Evolutionary conservation across 148 eudicot species (phyloP), one percentile per base, ranked within the genome.

Genomic region (Rhododendron molle): DNA sequence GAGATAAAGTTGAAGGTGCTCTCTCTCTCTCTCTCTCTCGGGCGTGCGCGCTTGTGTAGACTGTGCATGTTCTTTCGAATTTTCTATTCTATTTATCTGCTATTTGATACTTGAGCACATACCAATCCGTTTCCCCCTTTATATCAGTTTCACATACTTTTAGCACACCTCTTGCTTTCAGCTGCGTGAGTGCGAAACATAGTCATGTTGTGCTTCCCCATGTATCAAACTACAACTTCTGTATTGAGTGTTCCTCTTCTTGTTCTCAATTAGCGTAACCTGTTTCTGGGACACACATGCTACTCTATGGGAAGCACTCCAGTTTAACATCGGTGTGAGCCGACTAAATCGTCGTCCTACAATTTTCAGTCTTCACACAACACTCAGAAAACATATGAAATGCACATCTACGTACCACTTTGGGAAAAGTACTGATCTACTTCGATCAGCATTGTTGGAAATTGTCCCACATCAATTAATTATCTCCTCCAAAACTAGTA

Each of bases 1-100:
- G 93, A 91, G 85, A 90, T 91, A 81, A 91, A 91, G 84, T 58
- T 91, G 71, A 91, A 91, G 93, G 93, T 91, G 49, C 72, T 84
- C 85, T 77, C 87, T 65, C 84, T 62, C 80, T 12, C 52, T 12
- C 52, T 11, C 52, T 12, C 54, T 2, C 54, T 12, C n/a, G n/a
- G n/a, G n/a, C n/a, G n/a, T n/a, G n/a, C n/a, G 49, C 54, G 15
- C 69, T 80, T 44, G n/a, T 32, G 50, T 54, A 46, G 36, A 20
- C 10, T 47, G 18, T 28, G 3, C 10, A 14, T 80, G 1, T 52
- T 28, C 36, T 80, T 28, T n/a, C 3, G 2, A 46, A 26, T 13
- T 49, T 62, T 62, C 12, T 80, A 1, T 4, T 12, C 21, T 26
- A 49, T 13, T 47, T 80, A 54, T 54, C 60, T 54, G 16, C 60